Conservation (phyloP, 2,329 filamentous ascomycete genomes). For the Teratosphaeriaceae sp. region DNA sequence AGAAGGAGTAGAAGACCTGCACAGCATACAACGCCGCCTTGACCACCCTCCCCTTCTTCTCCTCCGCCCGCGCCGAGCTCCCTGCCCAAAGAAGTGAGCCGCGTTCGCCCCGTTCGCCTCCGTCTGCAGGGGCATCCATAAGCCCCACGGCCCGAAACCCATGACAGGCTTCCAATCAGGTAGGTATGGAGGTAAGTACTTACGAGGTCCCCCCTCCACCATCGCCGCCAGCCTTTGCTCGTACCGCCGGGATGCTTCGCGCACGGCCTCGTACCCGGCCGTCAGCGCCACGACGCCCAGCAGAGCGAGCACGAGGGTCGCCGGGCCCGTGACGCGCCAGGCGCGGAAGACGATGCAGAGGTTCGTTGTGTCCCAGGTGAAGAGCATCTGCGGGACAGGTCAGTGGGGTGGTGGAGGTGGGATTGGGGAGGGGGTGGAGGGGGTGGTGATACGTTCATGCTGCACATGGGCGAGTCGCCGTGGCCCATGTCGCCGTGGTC, state of each 20-base stretch:
- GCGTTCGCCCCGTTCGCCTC: slow-evolving; percentile 38
- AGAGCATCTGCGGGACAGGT: slow-evolving; percentile 80
- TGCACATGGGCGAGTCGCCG: slow-evolving; percentile 56
- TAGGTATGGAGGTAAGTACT: slow-evolving; percentile 4
- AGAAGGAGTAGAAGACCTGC: slow-evolving; percentile 98
- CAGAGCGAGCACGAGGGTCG: slow-evolving; percentile 74
- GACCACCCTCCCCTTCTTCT: slow-evolving; percentile 65
- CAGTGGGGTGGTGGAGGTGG: too few species aligned
- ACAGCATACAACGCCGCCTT: slow-evolving; percentile 81
- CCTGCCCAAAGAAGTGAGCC: slow-evolving; percentile 64
- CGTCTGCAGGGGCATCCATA: neutral
- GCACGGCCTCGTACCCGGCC: slow-evolving; percentile 88
- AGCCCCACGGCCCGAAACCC: too few species aligned
- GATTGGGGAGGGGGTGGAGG: neutral
- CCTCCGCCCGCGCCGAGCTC: slow-evolving; percentile 50
- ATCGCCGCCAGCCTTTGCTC: slow-evolving; percentile 51
- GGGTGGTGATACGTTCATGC: slow-evolving; percentile 65
- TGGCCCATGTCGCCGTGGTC: slow-evolving; percentile 47
- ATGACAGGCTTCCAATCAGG: too few species aligned
- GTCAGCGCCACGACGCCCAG: slow-evolving; percentile 73
- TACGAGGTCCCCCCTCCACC: slow-evolving; percentile 33
- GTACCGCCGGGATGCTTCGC: slow-evolving; percentile 69
- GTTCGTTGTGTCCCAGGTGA: slow-evolving; percentile 90
- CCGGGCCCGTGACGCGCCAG: slow-evolving; percentile 75
- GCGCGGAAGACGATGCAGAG: slow-evolving; percentile 92